These are phyloP conservation scores for Myxozyma geophila DNA, from an alignment of 805 yeast genomes.

Conservation along the genomic window DNA sequence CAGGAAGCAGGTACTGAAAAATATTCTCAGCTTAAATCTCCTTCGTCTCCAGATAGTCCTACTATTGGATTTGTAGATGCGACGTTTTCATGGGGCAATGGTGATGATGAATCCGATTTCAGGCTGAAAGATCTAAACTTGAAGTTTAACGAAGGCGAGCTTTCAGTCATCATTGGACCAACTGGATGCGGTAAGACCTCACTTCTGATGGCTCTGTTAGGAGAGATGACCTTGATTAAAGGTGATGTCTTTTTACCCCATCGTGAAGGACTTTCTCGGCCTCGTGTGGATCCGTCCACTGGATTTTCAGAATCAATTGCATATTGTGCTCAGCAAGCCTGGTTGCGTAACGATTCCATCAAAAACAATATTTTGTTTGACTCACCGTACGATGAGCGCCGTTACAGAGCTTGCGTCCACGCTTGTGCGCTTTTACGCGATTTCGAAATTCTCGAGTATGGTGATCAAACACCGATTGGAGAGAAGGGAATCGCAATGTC, in stretches of 20 bases:
- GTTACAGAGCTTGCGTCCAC: constrained; percentile 77
- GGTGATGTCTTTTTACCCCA: constrained; percentile 85
- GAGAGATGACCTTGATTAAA: constrained; percentile 65
- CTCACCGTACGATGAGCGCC: constrained; percentile 66
- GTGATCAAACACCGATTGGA: constrained; percentile 94
- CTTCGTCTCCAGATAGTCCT: constrained; percentile 60
- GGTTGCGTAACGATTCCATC: constrained; percentile 91
- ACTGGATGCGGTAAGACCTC: constrained; percentile 92
- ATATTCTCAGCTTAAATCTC: constrained; percentile 67
- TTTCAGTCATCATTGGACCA: constrained; percentile 81
- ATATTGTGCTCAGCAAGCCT: constrained; percentile 90
- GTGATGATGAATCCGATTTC: constrained; percentile 58
- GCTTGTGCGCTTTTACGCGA: constrained; percentile 92
- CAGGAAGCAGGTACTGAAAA: constrained; percentile 77
- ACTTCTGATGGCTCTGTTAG: constrained; percentile 75
- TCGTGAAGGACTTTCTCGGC: constrained; percentile 62
- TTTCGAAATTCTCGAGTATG: constrained; percentile 80
- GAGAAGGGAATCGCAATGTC: constrained; percentile 96
- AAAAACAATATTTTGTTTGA: constrained; percentile 82
- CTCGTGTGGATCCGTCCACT: constrained; percentile 68
- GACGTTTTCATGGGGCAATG: constrained; percentile 67
- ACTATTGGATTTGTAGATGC: constrained; percentile 73
- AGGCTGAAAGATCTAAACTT: constrained; percentile 69
- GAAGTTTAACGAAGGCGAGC: constrained; percentile 66
- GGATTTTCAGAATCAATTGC: constrained; percentile 92